Base-by-base conservation (phyloP, 805 yeast genomes). In the Suhomyces sp. region DNA sequence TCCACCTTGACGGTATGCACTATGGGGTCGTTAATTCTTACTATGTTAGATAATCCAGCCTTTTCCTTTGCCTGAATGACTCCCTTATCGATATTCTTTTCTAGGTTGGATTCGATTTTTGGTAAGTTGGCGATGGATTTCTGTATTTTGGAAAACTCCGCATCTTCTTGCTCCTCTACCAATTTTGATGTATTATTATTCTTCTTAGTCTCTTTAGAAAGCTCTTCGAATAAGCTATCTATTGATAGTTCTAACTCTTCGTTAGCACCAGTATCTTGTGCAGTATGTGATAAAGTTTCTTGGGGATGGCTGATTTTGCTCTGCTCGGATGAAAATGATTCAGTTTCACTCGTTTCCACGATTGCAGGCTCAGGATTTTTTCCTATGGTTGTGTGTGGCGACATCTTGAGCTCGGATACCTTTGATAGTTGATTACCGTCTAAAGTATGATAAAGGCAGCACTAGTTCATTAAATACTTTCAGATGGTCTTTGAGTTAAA, bases 21-120 rank as follows among this genome's bases (percentile, higher is more conserved):
- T 15, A 70, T 70, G 9, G 80, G 76, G 44, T 77, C 82, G 36
- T 71, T 64, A n/a, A 75, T 63, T 23, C 45, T 46, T 16, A 57
- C 57, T 5, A 59, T 49, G 23, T 58, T 62, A n/a, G 42, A 38
- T 11, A 33, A 15, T 19, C 35, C 36, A 17, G 43, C 33, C 11
- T 35, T 28, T 31, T 41, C 49, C 27, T 46, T 31, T 36, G 54
- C 31, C 31, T 31, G 34, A 38, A 33, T 42, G 10, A 23, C 26
- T 29, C 33, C 31, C 9, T 30, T 39, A 13, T 39, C 38, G 36
- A 51, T 38, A 18, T 42, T 46, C 19, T 33, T 33, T 34, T 62
- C 68, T 37, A 56, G 56, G 20, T 47, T 45, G 21, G 60, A 46
- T 25, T 60, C 52, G 28, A 76, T 59, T 35, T 65, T 72, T 33